Percentiles rank a stretch among this genome's conserved stretches.
phyloP scores from a whole-genome alignment of 129 eudicot genomes.

The Oenanthe sinensis region DNA sequence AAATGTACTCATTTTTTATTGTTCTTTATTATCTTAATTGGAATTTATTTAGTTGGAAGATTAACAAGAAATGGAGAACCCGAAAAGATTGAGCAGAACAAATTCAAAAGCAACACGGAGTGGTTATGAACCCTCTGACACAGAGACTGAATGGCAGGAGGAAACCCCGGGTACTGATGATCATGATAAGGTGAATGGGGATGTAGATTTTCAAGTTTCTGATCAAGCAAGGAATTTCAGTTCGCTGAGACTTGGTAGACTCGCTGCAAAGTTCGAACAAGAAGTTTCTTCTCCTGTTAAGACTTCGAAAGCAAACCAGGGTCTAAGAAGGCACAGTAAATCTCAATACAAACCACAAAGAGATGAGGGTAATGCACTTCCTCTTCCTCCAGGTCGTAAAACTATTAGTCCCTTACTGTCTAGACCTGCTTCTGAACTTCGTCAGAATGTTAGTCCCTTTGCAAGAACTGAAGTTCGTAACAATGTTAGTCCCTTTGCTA shows the following conservation, averaged over 20 bases:
- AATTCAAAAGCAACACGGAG: constrained; percentile 36
- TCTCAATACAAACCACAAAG: constrained; percentile 44
- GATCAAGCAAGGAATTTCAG: constrained; percentile 22
- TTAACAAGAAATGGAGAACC: constrained; percentile 30
- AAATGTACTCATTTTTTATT: constrained; percentile 13
- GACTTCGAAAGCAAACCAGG: constrained; percentile 21
- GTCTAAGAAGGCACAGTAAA: constrained; percentile 49
- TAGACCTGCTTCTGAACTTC: constrained; percentile 20
- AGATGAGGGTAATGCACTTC: constrained; percentile 28
- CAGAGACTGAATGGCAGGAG: constrained; percentile 49
- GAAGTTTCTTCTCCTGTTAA: constrained; percentile 29
- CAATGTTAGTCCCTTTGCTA: constrained; percentile 40
- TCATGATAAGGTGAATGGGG: constrained; percentile 18
- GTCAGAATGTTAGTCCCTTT: constrained; percentile 28
- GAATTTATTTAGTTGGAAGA: not conserved
- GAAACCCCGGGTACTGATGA: constrained; percentile 23
- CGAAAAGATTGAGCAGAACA: constrained; percentile 27
- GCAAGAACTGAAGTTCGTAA: constrained; percentile 31
- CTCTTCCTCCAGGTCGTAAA: constrained; percentile 30
- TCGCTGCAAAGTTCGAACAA: constrained; percentile 31
- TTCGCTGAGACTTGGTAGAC: constrained; percentile 25
- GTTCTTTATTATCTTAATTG: not conserved
- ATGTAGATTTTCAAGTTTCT: constrained; percentile 11
- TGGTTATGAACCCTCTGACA: constrained; percentile 74
- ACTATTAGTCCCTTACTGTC: constrained; percentile 30